A percentile compares a stretch with the other conserved stretches of the same genome.
Conservation (phyloP, 768 basidiomycete genomes). For the Suillus occidentalis region DNA sequence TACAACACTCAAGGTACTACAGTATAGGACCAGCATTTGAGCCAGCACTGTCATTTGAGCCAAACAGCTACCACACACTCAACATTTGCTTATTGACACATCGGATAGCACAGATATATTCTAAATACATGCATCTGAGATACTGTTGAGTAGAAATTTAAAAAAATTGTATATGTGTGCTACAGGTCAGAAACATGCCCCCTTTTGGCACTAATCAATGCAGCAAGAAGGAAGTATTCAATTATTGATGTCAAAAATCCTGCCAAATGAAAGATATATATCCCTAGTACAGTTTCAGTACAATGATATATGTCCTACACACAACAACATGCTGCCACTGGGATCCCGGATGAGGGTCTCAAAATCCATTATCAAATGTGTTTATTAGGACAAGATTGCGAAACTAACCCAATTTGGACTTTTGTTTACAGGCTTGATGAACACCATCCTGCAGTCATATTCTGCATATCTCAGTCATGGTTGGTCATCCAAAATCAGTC, state of each 20-base stretch:
- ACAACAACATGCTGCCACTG: neutral
- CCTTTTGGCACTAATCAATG: neutral
- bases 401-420: neutral
- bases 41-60: too few species aligned
- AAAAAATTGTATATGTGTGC: neutral
- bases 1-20: too few species aligned
- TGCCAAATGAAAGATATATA: neutral
- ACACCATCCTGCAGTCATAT: neutral
- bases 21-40: too few species aligned
- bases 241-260: neutral
- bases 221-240: neutral
- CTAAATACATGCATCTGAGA: neutral
- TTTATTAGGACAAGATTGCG: neutral
- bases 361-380: neutral
- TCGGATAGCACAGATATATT: too few species aligned
- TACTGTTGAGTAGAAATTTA: neutral
- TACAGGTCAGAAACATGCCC: neutral
- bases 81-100: too few species aligned
- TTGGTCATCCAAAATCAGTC: neutral
- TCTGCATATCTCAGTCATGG: neutral
- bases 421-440: neutral
- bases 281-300: neutral
- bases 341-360: neutral
- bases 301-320: neutral
- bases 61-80: too few species aligned